Evolutionary conservation across 2,329 filamentous ascomycete genomes (phyloP), one percentile per base, ranked within the genome.

Genomic region (Helotiales sp.): DNA sequence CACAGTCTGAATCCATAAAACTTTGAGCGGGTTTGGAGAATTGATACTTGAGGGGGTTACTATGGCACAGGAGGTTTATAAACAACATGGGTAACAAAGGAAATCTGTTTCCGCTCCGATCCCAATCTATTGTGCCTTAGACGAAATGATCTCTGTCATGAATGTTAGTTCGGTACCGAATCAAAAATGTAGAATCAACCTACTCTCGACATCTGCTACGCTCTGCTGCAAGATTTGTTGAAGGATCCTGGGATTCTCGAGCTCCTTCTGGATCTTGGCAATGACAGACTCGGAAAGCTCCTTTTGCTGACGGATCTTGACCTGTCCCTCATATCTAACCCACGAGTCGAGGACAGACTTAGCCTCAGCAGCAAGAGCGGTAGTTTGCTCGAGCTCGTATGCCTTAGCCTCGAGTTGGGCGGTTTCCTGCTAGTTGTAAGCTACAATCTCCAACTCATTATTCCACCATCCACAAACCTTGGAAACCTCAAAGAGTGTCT

Each of bases 141-240:
- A 82, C 69, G 85, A 81, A 75, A 89, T 83, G 76, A 90, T 89
- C 80, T 83, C 87, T 90, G 78, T 63, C 28, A 17, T 2, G 13
- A 17, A 7, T 3, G 76, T 83, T 79, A 83, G 82, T 72, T 6
- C 17, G 5, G 17, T 20, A 20, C 40, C 3, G 13, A 6, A 6
- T 60, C 20, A 59, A 61, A 37, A 6, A 32, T 32, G 13, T 8
- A 28, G 24, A 55, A 17, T 5, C 1, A 28, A 80, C 88, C 80
- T 86, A 97, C 94, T 95, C 90, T 99, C 96, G 79, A 99, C 90
- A 82, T 99, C 96, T 72, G 91, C 84, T 78, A 99, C 88, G 82
- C 93, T 97, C 88, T 99, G 96, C 85, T 96, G 91, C 76, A 99
- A 89, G 78, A 99, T 97, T 86, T 97, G 93, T 87, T 97, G 93